A percentile compares a stretch with the other conserved stretches of the same genome.
Evolutionary conservation across 192 early-diverging fungal species (phyloP).

Genomic region (Coemansia sp.): DNA sequence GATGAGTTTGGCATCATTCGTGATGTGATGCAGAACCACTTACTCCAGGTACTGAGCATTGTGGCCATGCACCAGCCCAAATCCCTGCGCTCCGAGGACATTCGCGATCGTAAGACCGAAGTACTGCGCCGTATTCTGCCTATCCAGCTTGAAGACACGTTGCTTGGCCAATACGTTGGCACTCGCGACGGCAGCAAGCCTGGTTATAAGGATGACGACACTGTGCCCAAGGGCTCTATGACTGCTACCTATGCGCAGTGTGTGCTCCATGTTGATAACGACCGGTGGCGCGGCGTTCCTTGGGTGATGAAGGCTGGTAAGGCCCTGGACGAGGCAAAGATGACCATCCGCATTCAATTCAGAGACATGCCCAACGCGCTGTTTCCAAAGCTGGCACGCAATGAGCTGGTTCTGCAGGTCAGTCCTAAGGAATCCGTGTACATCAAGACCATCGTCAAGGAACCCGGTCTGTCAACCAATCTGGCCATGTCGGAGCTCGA

Average conservation of each 20-base stretch:
- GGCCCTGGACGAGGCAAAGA: conserved; percentile 90
- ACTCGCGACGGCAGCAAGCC: conserved; percentile 77
- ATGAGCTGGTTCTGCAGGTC: conserved; percentile 94
- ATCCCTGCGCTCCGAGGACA: conserved; percentile 82
- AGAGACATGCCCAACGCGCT: conserved; percentile 83
- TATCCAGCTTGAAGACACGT: conserved; percentile 73
- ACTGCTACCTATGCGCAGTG: conserved; percentile 91
- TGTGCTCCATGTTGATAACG: conserved; percentile 88
- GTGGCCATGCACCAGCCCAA: conserved; percentile 95
- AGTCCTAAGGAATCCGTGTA: conserved; percentile 95
- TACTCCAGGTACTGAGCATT: conserved; percentile 90
- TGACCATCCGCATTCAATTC: conserved; percentile 96
- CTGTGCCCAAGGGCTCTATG: conserved; percentile 78
- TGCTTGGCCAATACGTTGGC: conserved; percentile 89
- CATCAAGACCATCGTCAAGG: conserved; percentile 96
- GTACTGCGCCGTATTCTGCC: conserved; percentile 82
- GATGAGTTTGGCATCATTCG: conserved; percentile 99
- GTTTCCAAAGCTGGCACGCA: conserved; percentile 76
- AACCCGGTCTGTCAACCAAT: conserved; percentile 82
- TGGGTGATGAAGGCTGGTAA: conserved; percentile 80
- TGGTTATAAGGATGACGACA: conserved; percentile 93
- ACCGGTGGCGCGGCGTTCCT: conserved; percentile 81
- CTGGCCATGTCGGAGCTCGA: conserved; percentile 91
- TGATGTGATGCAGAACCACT: conserved; percentile 93
- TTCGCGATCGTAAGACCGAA: conserved; percentile 95